phyloP scores from a whole-genome alignment of 2,329 filamentous ascomycete species.

The Stagonosporopsis tanaceti region DNA sequence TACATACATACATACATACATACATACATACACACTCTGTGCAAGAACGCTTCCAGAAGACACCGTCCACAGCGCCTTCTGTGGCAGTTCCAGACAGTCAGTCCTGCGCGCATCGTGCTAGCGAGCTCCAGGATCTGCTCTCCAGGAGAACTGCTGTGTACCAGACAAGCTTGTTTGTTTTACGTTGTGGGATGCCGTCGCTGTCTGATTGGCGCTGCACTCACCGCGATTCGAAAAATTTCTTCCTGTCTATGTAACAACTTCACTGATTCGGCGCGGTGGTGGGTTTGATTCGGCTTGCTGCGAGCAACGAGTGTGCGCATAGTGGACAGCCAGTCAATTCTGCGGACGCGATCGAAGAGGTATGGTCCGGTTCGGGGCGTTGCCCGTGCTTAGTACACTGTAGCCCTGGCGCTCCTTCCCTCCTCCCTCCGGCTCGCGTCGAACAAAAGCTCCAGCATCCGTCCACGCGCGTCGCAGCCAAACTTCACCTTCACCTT shows the following conservation, averaged over 20 bases:
- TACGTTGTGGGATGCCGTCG: not conserved
- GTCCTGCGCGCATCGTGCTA: not conserved
- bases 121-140: not conserved
- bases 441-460: constrained; percentile 4
- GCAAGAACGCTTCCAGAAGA: not conserved
- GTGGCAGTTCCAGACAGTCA: no score
- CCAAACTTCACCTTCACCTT: constrained; percentile 3
- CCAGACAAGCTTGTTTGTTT: not conserved
- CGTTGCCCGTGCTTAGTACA: not conserved
- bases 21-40: not conserved
- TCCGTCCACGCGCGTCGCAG: constrained; percentile 16
- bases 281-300: not conserved
- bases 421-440: constrained; percentile 22
- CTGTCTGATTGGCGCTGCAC: not conserved
- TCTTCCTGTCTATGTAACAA: not conserved
- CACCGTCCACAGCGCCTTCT: no score
- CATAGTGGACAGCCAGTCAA: not conserved
- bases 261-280: not conserved
- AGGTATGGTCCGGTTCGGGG: constrained; percentile 13
- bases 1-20: no score
- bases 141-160: not conserved
- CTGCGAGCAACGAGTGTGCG: not conserved
- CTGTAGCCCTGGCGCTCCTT: constrained; percentile 1
- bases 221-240: not conserved
- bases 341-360: constrained; percentile 1